Evolutionary conservation across 2,329 filamentous ascomycete genomes (phyloP), one percentile per base, ranked within the genome.

Genomic region (Cytospora paraplurivora): DNA sequence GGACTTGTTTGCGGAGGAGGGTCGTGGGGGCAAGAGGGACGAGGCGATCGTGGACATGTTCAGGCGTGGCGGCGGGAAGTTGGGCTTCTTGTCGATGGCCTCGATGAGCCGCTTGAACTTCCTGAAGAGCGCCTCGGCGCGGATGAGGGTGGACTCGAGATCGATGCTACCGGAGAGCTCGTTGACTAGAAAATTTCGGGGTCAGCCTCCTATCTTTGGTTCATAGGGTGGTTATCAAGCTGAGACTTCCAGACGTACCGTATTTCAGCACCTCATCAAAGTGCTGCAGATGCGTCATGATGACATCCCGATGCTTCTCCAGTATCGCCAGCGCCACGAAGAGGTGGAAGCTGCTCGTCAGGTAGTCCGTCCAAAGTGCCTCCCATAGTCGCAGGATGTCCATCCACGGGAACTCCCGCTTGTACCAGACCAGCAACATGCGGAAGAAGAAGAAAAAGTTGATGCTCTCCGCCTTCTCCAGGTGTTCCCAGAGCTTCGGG

Each of bases 381-480:
- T 99, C 95, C 95, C 95, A 99, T 4, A 99, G 79, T 19, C 91
- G 85, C 38, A 98, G 79, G 12, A 97, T 87, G 72, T 98, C 93
- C 55, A 84, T 75, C 92, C 94, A 99, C 69, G 87, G 85, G 71
- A 99, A 99, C 76, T 99, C 95, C 55, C 95, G 89, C 81, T 99
- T 99, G 77, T 95, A 99, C 95, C 95, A 99, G 11, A 99, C 95
- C 1, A 99, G 82, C 38, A 99, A 82, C 95, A 98, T 98, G 65
- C 95, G 91, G 85, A 98, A 99, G 81, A 99, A 98, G 81, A 99
- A 99, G 78, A 99, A 99, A 77, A 99, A 99, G 75, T 99, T 99
- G 32, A 95, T 99, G 72, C 91, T 96, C 71, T 99, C 96, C 21
- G 93, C 91, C 17, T 85, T 88, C 75, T 96, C 87, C 0, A 99